Evolutionary conservation across 306 rosid species (phyloP).

Genomic region (Luffa acutangula): DNA sequence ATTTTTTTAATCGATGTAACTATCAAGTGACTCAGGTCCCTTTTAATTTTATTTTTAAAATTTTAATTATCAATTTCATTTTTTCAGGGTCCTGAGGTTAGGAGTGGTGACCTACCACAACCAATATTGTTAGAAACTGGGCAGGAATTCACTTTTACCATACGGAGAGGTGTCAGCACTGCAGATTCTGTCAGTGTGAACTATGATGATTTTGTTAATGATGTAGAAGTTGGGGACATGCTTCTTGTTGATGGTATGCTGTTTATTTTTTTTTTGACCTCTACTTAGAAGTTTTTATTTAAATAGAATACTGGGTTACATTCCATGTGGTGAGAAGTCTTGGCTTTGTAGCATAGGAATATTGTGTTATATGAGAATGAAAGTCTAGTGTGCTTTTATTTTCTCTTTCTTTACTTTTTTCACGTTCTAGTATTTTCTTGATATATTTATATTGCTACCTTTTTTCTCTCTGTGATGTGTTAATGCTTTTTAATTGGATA

Average conservation of each 20-base stretch:
- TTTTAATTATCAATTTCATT: neutral
- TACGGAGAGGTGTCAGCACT: constrained; percentile 70
- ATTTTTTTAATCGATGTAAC: neutral
- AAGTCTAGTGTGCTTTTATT: neutral
- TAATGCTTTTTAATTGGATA: neutral
- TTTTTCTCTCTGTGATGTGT: neutral
- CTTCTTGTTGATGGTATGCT: constrained; percentile 79
- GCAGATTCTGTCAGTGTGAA: constrained; percentile 79
- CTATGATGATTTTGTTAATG: constrained; percentile 89
- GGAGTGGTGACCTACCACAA: constrained; percentile 92
- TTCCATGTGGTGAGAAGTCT: neutral
- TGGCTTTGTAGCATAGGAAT: neutral
- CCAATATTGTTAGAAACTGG: constrained; percentile 49
- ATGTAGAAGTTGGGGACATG: constrained; percentile 79
- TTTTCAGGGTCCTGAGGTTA: constrained; percentile 82
- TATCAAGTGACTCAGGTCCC: neutral
- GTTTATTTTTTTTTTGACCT: neutral
- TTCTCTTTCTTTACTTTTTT: neutral
- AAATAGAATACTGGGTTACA: neutral
- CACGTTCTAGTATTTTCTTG: neutral
- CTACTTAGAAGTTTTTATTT: neutral
- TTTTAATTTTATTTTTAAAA: neutral
- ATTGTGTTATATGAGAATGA: neutral
- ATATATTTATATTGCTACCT: neutral
- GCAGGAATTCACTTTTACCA: constrained; percentile 85